phyloP scores from a whole-genome alignment of 2,329 filamentous ascomycete species.

The Fusarium staphyleae region DNA sequence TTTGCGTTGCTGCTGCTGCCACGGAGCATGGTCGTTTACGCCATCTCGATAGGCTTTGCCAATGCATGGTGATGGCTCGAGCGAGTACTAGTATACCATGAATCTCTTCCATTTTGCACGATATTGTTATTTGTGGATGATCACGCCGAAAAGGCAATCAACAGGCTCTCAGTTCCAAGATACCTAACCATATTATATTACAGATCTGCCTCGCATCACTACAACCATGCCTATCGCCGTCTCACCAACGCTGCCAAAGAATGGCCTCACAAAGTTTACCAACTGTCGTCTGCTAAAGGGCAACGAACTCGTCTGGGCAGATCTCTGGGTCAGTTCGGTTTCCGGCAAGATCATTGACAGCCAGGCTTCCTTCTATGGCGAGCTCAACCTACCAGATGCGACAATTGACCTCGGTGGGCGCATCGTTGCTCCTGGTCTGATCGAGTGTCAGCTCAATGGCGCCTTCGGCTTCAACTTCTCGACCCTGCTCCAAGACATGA shows the following conservation, averaged over 20 bases:
- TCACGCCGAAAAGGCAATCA: not conserved
- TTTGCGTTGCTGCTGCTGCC: constrained; percentile 19
- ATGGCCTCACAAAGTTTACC: constrained; percentile 82
- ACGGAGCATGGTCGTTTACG: constrained; percentile 31
- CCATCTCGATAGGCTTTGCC: constrained; percentile 29
- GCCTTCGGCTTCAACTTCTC: constrained; percentile 95
- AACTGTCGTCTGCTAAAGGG: constrained; percentile 82
- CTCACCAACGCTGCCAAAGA: constrained; percentile 48
- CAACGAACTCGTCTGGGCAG: constrained; percentile 72
- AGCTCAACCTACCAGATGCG: constrained; percentile 72
- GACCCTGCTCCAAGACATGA: constrained; percentile 71
- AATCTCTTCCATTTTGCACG: constrained; percentile 12
- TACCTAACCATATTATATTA: constrained; percentile 17
- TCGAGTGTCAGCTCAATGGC: constrained; percentile 91
- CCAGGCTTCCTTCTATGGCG: constrained; percentile 71
- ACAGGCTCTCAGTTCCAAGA: constrained; percentile 12
- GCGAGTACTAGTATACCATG: constrained; percentile 32
- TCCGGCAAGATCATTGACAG: constrained; percentile 83
- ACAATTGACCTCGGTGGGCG: constrained; percentile 82
- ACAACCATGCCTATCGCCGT: constrained; percentile 58
- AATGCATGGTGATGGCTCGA: constrained; percentile 1
- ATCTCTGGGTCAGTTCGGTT: constrained; percentile 86
- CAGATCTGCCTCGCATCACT: constrained; percentile 5
- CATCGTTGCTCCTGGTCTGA: constrained; percentile 84
- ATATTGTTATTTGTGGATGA: constrained; percentile 20